Evolutionary conservation across 768 basidiomycete species (phyloP).

Genomic region (Collybia sordida): DNA sequence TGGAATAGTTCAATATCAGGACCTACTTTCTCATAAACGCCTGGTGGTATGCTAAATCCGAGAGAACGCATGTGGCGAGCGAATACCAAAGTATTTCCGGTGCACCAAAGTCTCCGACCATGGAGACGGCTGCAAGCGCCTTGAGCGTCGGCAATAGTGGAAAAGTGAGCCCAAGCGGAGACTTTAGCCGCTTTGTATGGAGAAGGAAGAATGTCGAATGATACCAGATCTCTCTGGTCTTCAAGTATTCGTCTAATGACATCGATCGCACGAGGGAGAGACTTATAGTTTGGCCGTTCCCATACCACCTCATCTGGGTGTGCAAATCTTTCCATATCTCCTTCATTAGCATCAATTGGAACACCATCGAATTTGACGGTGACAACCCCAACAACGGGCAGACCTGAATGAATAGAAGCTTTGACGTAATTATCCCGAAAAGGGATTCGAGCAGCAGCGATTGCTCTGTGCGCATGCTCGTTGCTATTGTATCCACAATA

Average conservation of each 20-base stretch:
- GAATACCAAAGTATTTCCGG: conserved; percentile 44
- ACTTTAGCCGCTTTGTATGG: conserved; percentile 48
- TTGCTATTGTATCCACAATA: conserved; percentile 62
- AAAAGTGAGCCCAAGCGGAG: conserved; percentile 57
- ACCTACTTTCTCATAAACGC: conserved; percentile 37
- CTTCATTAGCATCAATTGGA: conserved; percentile 41
- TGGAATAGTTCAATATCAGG: conserved; percentile 48
- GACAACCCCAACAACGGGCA: conserved; percentile 56
- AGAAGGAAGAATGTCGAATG: conserved; percentile 48
- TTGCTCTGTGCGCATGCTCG: conserved; percentile 49
- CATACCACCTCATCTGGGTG: conserved; percentile 50
- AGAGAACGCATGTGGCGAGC: conserved; percentile 58
- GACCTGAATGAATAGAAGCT: conserved; percentile 52
- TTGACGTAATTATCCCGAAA: conserved; percentile 40
- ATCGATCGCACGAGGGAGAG: conserved; percentile 36
- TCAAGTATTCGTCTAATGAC: conserved; percentile 42
- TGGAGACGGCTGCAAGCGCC: conserved; percentile 49
- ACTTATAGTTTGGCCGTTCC: conserved; percentile 42
- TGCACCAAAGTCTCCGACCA: conserved; percentile 39
- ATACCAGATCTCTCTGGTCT: conserved; percentile 25
- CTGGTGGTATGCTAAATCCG: conserved; percentile 37
- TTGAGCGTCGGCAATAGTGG: conserved; percentile 49
- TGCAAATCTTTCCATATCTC: conserved; percentile 45
- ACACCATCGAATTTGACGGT: conserved; percentile 62
- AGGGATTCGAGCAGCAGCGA: conserved; percentile 38